Percentiles rank a stretch among this genome's conserved stretches.
phyloP scores from a whole-genome alignment of 441 rosid genomes.

The Pelargonium citronellum region DNA sequence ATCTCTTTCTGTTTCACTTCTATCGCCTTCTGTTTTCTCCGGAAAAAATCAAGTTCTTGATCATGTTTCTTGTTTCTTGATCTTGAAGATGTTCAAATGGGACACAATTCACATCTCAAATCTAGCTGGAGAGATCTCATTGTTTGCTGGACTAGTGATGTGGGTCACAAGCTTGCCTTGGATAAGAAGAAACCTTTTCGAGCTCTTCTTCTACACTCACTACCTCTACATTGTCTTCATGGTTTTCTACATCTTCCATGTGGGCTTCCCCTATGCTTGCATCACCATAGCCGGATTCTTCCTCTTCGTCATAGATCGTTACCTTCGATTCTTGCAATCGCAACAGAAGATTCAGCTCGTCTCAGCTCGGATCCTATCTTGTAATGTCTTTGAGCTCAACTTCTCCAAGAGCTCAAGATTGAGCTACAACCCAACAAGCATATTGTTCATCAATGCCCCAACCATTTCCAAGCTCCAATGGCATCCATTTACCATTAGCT shows the following conservation, averaged over 20 bases:
- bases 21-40: too few species aligned
- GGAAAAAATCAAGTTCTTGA: too few species aligned
- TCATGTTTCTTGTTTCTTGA: too few species aligned
- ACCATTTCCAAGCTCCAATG: conserved; percentile 51
- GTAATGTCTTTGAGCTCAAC: conserved; percentile 43
- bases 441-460: conserved; percentile 44
- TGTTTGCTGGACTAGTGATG: conserved; percentile 39
- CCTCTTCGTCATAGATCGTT: conserved; percentile 63
- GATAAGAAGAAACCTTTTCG: conserved; percentile 47
- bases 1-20: too few species aligned
- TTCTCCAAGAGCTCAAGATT: conserved; percentile 43
- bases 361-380: conserved; percentile 52
- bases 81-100: conserved; percentile 48
- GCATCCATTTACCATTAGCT: conserved; percentile 53
- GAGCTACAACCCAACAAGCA: conserved; percentile 42
- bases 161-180: conserved; percentile 53
- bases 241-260: conserved; percentile 55
- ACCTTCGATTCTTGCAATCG: conserved; percentile 57
- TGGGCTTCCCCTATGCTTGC: conserved; percentile 42
- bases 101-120: conserved; percentile 30
- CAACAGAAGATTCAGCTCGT: conserved; percentile 37
- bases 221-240: conserved; percentile 49
- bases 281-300: conserved; percentile 53
- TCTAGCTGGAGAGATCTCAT: conserved; percentile 52
- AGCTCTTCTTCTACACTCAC: conserved; percentile 60